Evolutionary conservation across 1,284 basidiomycete species (phyloP), one percentile per base, ranked within the genome.

Genomic region (Trichosporon ovoides): DNA sequence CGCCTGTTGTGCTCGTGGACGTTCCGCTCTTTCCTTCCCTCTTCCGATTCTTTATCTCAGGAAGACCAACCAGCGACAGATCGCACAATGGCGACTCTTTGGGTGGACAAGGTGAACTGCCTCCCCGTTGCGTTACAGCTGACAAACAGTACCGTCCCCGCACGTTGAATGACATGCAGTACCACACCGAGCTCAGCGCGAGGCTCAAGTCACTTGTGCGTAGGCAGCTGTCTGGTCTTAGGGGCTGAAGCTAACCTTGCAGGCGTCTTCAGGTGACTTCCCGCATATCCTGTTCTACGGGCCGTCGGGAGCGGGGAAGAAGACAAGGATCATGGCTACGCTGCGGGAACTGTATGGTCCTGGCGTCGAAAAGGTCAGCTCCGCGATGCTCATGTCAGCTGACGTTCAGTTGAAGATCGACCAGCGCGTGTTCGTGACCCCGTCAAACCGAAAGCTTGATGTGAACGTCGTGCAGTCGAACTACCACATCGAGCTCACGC

Each of bases 271-370:
- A 1, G 89, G 89, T 2, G 96, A 98, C 80, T 97, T 98, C 71
- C 95, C 95, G 7, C 95, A 99, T 74, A 87, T 96, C 80, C 84
- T 99, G 12, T 97, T 98, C 79, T 99, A 98, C 72, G 96, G 95
- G 0, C 96, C 95, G 2, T 91, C 90, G 5, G 95, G 95, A 18
- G 92, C 95, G 10, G 95, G 95, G 18, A 98, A 98, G 81, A 98
- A 98, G 83, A 98, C 96, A 36, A 83, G 96, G 51, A 94, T 98
- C 70, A 88, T 87, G 67, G 90, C 88, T 65, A 92, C 90, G 7
- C 75, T 98, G 53, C 82, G 88, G 64, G 87, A 97, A 70, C 78
- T 98, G 43, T 99, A 93, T 77, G 96, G 95, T 2, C 82, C 86
- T 40, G 91, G 92, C 5, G 91, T 88, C 0, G 93, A 97, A 75